A percentile compares a stretch with the other conserved stretches of the same genome.
These are phyloP conservation scores for Castanea sativa DNA, from an alignment of 306 rosid species.

Conservation along the genomic window DNA sequence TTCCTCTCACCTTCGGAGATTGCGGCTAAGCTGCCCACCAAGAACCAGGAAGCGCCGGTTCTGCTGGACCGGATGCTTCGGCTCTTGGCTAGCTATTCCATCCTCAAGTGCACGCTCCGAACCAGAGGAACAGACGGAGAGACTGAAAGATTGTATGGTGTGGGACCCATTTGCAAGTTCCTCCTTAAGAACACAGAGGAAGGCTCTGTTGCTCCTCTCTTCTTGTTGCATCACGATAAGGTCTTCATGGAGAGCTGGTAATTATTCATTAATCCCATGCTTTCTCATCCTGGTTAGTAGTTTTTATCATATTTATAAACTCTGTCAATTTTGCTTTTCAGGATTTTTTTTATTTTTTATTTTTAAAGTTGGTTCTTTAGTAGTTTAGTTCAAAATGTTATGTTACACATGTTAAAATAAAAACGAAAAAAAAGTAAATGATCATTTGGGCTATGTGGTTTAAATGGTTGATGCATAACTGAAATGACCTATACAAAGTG, in stretches of 20 bases:
- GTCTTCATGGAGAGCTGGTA: slow-evolving; percentile 24
- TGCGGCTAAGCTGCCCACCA: slow-evolving; percentile 19
- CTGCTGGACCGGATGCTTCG: slow-evolving; percentile 37
- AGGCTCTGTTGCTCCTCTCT: slow-evolving; percentile 23
- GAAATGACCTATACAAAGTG: too few species aligned
- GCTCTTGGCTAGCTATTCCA: slow-evolving; percentile 25
- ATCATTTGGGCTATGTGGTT: not conserved
- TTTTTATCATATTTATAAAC: too few species aligned
- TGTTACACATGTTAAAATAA: not conserved
- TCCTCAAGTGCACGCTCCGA: slow-evolving; percentile 19
- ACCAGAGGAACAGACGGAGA: not conserved
- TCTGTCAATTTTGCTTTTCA: too few species aligned
- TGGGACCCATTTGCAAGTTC: slow-evolving; percentile 13
- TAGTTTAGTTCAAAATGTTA: not conserved
- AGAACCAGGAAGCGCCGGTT: slow-evolving; percentile 11
- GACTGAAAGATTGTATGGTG: slow-evolving; percentile 22
- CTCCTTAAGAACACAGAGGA: slow-evolving; percentile 4
- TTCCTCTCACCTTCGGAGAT: slow-evolving; percentile 27
- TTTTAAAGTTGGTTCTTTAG: not conserved
- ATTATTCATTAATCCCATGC: not conserved
- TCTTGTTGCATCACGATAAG: slow-evolving; percentile 21
- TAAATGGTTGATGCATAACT: not conserved
- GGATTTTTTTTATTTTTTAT: too few species aligned
- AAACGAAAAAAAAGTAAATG: not conserved
- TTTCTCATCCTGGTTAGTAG: too few species aligned